phyloP scores from a whole-genome alignment of 345 rosid genomes.

The Alliaria petiolata region DNA sequence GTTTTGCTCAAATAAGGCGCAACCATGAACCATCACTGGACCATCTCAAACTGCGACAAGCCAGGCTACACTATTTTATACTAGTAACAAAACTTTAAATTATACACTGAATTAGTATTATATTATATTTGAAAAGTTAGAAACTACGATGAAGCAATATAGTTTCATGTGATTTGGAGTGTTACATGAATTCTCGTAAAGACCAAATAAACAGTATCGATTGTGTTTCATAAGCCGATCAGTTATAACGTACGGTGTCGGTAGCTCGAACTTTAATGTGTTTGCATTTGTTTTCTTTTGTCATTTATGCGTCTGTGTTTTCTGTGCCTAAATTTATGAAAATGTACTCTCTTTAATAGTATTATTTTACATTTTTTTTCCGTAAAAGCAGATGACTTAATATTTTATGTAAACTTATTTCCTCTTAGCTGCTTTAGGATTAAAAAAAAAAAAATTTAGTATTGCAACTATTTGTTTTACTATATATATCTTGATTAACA shows the following conservation, averaged over 20 bases:
- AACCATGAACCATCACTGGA: not conserved
- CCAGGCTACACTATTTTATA: not conserved
- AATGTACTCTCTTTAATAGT: not conserved
- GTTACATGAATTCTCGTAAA: not conserved
- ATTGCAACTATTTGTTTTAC: not conserved
- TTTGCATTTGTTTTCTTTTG: not conserved
- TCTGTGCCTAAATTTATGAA: not conserved
- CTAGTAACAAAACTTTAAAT: not conserved
- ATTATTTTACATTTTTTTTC: no score
- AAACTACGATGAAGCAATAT: not conserved
- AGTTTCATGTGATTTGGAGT: not conserved
- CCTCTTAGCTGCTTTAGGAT: not conserved
- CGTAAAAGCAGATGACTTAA: not conserved
- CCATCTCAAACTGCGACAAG: constrained; percentile 8
- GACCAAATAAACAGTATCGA: not conserved
- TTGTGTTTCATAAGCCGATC: constrained; percentile 10
- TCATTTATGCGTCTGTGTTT: not conserved
- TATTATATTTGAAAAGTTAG: not conserved
- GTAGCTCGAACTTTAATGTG: constrained; percentile 16
- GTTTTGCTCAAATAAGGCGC: constrained; percentile 14
- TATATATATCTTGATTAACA: not conserved
- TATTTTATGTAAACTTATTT: not conserved
- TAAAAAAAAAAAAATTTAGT: no score
- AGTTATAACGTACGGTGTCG: constrained; percentile 28
- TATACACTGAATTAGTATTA: not conserved